Conservation (phyloP, 1,139 yeast species). For the Protomyces lactucae-debilis region DNA sequence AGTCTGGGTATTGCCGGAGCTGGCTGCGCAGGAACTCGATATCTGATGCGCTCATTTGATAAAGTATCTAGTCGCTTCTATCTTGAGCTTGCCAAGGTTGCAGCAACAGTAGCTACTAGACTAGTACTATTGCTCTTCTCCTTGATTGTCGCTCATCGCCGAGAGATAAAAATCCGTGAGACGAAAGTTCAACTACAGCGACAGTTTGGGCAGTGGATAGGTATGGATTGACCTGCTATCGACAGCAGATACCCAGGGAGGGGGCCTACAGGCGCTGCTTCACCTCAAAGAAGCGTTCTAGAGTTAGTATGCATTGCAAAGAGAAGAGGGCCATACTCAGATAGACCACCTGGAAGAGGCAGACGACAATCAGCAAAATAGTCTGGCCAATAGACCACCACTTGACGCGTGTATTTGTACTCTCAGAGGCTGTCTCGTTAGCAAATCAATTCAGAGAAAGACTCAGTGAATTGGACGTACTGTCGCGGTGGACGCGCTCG, state of each 20-base stretch:
- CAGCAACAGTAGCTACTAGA: no score
- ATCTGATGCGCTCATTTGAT: conserved; percentile 14
- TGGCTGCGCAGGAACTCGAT: conserved; percentile 15
- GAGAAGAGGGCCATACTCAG: conserved; percentile 5
- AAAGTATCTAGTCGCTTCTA: neutral
- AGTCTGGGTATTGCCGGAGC: conserved; percentile 61
- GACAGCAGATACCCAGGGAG: no score
- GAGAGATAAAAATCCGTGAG: no score
- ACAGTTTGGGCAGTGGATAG: no score
- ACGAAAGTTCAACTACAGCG: no score
- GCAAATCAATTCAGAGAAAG: neutral
- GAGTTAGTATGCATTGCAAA: neutral
- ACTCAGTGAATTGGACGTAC: conserved; percentile 48
- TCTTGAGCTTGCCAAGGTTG: no score
- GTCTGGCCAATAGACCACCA: conserved; percentile 97
- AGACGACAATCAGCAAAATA: conserved; percentile 75
- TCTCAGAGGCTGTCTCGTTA: conserved; percentile 45
- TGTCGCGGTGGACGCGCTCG: conserved; percentile 96
- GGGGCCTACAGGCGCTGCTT: conserved; percentile 40
- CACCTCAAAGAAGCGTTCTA: conserved; percentile 84
- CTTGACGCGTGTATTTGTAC: conserved; percentile 92
- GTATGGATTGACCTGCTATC: no score
- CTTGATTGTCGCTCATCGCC: no score
- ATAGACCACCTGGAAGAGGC: conserved; percentile 69
- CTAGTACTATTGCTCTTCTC: no score